These are phyloP conservation scores for Cryptococcus sp. DNA, from an alignment of 1,284 basidiomycete genomes.

Conservation along the genomic window DNA sequence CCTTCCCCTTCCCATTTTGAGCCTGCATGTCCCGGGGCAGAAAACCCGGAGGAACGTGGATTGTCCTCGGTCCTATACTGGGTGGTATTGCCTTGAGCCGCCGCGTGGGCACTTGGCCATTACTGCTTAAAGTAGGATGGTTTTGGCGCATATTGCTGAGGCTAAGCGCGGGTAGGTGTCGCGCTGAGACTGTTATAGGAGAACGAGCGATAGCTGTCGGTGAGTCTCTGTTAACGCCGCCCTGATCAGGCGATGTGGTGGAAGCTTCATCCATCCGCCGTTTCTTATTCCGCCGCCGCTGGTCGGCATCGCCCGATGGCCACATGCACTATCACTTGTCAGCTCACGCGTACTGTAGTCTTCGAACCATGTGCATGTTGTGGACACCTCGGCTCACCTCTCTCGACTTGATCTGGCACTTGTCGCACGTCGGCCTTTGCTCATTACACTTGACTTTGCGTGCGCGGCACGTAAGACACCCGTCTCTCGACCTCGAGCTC, in stretches of 20 bases:
- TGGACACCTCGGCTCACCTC: constrained; percentile 22
- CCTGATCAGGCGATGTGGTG: not conserved
- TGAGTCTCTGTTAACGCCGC: not conserved
- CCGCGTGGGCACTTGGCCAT: not conserved
- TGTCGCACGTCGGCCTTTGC: constrained; percentile 37
- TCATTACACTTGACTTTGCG: constrained; percentile 50
- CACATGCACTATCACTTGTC: constrained; percentile 27
- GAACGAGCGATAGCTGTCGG: too few relatives aligned
- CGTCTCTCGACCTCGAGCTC: constrained; percentile 26
- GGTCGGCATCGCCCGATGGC: constrained; percentile 38
- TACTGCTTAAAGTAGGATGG: too few relatives aligned
- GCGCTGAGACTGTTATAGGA: too few relatives aligned
- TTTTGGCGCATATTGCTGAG: too few relatives aligned
- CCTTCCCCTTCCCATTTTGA: constrained; percentile 20
- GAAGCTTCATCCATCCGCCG: constrained; percentile 15
- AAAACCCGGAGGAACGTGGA: constrained; percentile 22
- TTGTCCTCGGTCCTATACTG: constrained; percentile 6
- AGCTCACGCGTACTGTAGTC: constrained; percentile 2
- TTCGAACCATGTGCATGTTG: not conserved
- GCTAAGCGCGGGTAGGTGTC: too few relatives aligned
- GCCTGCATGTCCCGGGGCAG: constrained; percentile 9
- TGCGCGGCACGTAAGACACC: constrained; percentile 43
- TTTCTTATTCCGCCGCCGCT: constrained; percentile 35
- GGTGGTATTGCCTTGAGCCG: constrained; percentile 1
- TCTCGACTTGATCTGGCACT: constrained; percentile 36